Base-by-base conservation (phyloP, 345 rosid genomes). In the Acer yangbiense region DNA sequence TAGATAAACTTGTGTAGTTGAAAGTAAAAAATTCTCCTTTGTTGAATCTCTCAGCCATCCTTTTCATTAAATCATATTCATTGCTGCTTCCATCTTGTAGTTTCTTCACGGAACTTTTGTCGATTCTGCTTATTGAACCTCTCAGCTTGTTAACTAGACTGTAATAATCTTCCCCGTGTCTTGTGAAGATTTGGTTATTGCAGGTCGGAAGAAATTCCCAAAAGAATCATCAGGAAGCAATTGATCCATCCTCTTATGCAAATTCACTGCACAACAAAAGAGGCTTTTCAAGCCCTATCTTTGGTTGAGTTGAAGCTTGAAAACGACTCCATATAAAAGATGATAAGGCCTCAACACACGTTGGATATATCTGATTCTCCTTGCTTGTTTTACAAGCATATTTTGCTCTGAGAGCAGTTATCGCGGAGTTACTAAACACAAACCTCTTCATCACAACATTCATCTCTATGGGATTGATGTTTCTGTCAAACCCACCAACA, bases 291-390 rank as follows among this genome's bases (percentile, higher is more conserved):
- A n/a, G 16, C n/a, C 61, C 44, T 20, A 60, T 4, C 76, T 84
- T 78, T n/a, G 66, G 21, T 16, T 79, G 46, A 8, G 73, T 77
- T 7, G 86, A 72, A 20, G 84, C 82, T 74, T 68, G 76, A 74
- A 77, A 82, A 4, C 88, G 85, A 32, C 66, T 83, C 88, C 88
- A 87, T 48, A 87, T 80, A 60, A 89, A 86, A 39, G 77, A 73
- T 0, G 90, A 86, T 57, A 89, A 75, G n/a, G 87, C 87, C 68
- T 89, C 88, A 9, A 87, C 68, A 0, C 89, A 81, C 1, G 89
- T 79, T 0, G 88, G 78, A 29, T 29, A 29, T 29, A 29, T 29
- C 32, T 29, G 32, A 29, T 29, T 50, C n/a, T 55, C 66, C 11
- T 21, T 3, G 14, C 7, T 41, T 41, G 43, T 4, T 41, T 5